A percentile compares a stretch with the other conserved stretches of the same genome.
Evolutionary conservation across 257 asterid species (phyloP).

Genomic region (Solanum gandarillasii): DNA sequence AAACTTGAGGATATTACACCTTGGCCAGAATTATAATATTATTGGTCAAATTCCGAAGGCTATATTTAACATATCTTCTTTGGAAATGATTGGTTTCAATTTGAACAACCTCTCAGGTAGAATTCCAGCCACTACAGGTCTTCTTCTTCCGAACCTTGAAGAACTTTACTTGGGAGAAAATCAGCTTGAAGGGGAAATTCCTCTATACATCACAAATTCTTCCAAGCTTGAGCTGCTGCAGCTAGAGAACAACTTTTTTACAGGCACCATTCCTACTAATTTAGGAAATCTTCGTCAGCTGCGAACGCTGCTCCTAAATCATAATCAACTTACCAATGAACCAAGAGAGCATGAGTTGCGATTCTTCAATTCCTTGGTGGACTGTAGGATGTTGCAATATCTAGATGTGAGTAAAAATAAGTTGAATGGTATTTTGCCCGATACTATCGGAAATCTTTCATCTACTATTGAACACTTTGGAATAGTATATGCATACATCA

Average conservation of each 20-base stretch:
- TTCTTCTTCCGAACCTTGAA: not conserved
- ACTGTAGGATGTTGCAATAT: not conserved
- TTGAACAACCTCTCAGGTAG: not conserved
- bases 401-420: rapidly evolving
- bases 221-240: rapidly evolving
- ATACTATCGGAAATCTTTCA: not conserved
- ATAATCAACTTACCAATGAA: not conserved
- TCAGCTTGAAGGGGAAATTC: not conserved
- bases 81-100: not conserved
- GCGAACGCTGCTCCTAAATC: rapidly evolving
- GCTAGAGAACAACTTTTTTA: rapidly evolving
- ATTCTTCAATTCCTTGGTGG: not conserved
- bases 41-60: not conserved
- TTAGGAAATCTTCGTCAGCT: not conserved
- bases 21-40: no score
- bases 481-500: not conserved
- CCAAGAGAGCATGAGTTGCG: not conserved
- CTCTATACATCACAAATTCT: rapidly evolving
- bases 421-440: not conserved
- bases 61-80: not conserved
- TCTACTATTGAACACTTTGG: rapidly evolving
- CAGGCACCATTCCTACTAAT: not conserved
- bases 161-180: not conserved
- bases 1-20: not conserved
- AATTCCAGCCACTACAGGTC: not conserved